phyloP scores from a whole-genome alignment of 352 stramenopile species.

The Phytopythium delawarense region DNA sequence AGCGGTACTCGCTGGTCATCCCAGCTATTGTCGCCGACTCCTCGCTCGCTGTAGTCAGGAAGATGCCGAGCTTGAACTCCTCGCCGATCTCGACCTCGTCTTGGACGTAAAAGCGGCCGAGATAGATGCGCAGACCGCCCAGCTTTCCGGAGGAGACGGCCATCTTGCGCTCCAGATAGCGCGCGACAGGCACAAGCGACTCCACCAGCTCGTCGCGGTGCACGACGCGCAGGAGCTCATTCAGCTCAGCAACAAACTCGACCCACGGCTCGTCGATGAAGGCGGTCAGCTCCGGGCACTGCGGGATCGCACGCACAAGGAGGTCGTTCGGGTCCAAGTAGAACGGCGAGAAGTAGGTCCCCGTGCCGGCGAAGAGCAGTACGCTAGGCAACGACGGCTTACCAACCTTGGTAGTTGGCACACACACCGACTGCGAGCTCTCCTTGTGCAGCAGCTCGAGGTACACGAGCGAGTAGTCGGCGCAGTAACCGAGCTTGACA shows the following conservation, averaged over 20 bases:
- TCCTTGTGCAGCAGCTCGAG: constrained; percentile 76
- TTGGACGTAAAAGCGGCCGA: constrained; percentile 72
- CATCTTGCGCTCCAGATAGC: constrained; percentile 61
- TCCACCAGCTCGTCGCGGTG: constrained; percentile 57
- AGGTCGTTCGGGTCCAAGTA: constrained; percentile 81
- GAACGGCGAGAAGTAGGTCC: constrained; percentile 76
- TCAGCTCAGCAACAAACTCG: constrained; percentile 79
- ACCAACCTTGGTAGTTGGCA: constrained; percentile 67
- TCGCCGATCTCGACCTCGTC: constrained; percentile 62
- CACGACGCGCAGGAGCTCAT: constrained; percentile 68
- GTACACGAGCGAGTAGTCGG: constrained; percentile 80
- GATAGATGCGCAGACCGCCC: constrained; percentile 63
- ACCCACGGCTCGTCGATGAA: constrained; percentile 86
- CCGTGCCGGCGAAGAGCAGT: constrained; percentile 69
- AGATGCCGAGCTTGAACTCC: constrained; percentile 74
- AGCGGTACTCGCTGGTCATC: neutral
- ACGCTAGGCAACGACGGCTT: constrained; percentile 71
- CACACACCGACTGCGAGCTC: constrained; percentile 60
- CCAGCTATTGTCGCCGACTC: constrained; percentile 20
- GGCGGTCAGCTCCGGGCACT: constrained; percentile 72
- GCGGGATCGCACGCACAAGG: constrained; percentile 69
- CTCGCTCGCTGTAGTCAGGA: constrained; percentile 45
- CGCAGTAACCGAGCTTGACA: constrained; percentile 73
- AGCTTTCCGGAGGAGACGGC: constrained; percentile 34
- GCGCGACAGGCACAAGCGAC: constrained; percentile 55